Evolutionary conservation across 1,284 basidiomycete species (phyloP).

Genomic region (Stereum hirsutum): DNA sequence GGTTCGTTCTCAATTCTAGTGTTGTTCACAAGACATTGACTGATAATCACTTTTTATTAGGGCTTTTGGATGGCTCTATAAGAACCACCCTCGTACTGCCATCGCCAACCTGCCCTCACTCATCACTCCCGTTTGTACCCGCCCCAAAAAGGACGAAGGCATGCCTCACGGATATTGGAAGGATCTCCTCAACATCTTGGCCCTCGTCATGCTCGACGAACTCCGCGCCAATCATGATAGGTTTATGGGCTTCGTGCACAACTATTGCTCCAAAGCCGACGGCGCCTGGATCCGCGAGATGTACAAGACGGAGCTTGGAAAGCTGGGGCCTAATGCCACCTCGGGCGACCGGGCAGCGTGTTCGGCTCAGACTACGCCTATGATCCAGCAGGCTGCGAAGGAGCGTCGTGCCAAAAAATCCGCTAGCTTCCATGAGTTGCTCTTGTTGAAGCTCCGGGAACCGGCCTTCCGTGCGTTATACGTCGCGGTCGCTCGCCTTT

Average conservation of each 20-base stretch:
- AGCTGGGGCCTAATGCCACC: constrained; percentile 9
- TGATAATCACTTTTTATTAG: constrained; percentile 16
- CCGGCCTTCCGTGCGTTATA: constrained; percentile 51
- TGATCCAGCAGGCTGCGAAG: constrained; percentile 17
- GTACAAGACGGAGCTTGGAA: not conserved
- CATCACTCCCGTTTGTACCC: constrained; percentile 36
- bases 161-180: constrained; percentile 59
- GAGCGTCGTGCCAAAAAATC: constrained; percentile 17
- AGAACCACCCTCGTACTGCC: constrained; percentile 56
- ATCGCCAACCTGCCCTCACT: constrained; percentile 43
- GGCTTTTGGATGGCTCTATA: constrained; percentile 54
- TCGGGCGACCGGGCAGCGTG: constrained; percentile 4
- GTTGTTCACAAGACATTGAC: too few species aligned
- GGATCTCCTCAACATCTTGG: constrained; percentile 55
- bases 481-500: constrained; percentile 51
- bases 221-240: constrained; percentile 17
- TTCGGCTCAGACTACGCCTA: not conserved
- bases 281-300: not conserved
- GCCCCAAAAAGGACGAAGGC: constrained; percentile 16
- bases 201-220: constrained; percentile 40
- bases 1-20: constrained; percentile 18
- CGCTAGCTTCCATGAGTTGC: constrained; percentile 21
- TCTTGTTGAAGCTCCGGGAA: constrained; percentile 35
- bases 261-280: constrained; percentile 6
- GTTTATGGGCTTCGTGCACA: constrained; percentile 8